These are phyloP conservation scores for Paraglomus brasilianum DNA, from an alignment of 192 early-diverging fungal species.

Conservation along the genomic window DNA sequence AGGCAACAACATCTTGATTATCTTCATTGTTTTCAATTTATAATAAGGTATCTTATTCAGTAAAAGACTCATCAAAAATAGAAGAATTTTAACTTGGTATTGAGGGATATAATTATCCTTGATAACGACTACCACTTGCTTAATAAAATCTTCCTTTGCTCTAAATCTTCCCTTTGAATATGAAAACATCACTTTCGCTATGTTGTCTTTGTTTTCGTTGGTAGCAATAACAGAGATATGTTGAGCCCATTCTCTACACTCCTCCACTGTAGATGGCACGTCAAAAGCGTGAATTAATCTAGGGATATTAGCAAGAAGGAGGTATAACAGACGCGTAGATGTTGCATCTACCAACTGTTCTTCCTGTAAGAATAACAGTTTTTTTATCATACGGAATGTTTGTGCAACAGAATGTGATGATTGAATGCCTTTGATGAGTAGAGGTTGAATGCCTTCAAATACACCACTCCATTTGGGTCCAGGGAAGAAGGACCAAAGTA, in stretches of 20 bases:
- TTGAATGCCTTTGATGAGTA: conserved; percentile 70
- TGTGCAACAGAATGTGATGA: conserved; percentile 54
- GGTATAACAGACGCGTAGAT: conserved; percentile 54
- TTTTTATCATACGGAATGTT: conserved; percentile 59
- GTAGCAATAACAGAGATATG: conserved; percentile 52
- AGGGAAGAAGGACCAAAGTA: conserved; percentile 64
- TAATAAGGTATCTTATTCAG: conserved; percentile 63
- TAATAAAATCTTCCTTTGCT: conserved; percentile 72
- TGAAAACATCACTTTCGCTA: conserved; percentile 55
- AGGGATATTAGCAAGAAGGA: conserved; percentile 69
- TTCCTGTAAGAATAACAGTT: conserved; percentile 54
- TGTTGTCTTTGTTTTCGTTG: conserved; percentile 42
- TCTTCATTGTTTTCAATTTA: conserved; percentile 57
- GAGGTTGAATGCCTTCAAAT: conserved; percentile 73
- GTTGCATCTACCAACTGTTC: conserved; percentile 63
- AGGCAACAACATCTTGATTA: conserved; percentile 69
- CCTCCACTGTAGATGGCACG: conserved; percentile 44
- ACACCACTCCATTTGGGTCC: conserved; percentile 65
- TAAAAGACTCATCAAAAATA: conserved; percentile 62
- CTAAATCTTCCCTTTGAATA: conserved; percentile 67
- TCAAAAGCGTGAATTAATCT: conserved; percentile 66
- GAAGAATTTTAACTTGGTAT: conserved; percentile 55
- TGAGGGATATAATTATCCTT: conserved; percentile 63
- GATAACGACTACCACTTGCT: conserved; percentile 59
- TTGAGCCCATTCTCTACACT: conserved; percentile 52